A percentile compares a stretch with the other conserved stretches of the same genome.
phyloP scores from a whole-genome alignment of 441 rosid genomes.

The Croton setiger region DNA sequence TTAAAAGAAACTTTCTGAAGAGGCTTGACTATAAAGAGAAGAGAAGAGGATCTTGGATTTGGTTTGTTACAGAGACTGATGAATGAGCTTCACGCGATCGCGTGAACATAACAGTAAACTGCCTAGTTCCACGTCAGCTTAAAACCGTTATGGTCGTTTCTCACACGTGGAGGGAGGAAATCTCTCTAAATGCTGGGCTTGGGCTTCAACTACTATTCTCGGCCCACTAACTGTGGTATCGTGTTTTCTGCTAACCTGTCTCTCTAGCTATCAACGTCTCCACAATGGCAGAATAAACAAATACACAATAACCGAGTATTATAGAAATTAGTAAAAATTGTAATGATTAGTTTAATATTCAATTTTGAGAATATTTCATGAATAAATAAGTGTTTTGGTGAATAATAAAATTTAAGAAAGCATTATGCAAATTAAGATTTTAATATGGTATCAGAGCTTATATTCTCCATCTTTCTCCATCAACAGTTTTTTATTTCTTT shows the following conservation, averaged over 20 bases:
- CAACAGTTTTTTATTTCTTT: too few relatives aligned
- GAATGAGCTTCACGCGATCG: neutral
- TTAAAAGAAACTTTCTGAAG: neutral
- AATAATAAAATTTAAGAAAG: too few relatives aligned
- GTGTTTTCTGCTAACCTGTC: neutral
- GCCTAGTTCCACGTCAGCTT: constrained; percentile 49
- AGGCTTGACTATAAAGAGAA: neutral
- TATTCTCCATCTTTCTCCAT: too few relatives aligned
- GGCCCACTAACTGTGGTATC: constrained; percentile 5
- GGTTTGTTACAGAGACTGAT: neutral
- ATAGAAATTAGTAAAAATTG: too few relatives aligned
- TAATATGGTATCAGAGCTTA: too few relatives aligned
- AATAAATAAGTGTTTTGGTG: too few relatives aligned
- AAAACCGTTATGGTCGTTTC: constrained; percentile 44
- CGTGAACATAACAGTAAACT: too few relatives aligned
- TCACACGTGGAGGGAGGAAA: constrained; percentile 6
- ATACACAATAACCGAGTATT: too few relatives aligned
- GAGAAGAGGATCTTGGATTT: neutral
- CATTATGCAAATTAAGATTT: too few relatives aligned
- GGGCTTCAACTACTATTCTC: neutral
- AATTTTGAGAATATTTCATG: too few relatives aligned
- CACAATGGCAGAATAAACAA: constrained; percentile 43
- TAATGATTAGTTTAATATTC: too few relatives aligned
- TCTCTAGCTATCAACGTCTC: neutral
- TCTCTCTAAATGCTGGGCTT: neutral